Conservation (phyloP, 2,329 filamentous ascomycete genomes). For the Alternaria postmessia region DNA sequence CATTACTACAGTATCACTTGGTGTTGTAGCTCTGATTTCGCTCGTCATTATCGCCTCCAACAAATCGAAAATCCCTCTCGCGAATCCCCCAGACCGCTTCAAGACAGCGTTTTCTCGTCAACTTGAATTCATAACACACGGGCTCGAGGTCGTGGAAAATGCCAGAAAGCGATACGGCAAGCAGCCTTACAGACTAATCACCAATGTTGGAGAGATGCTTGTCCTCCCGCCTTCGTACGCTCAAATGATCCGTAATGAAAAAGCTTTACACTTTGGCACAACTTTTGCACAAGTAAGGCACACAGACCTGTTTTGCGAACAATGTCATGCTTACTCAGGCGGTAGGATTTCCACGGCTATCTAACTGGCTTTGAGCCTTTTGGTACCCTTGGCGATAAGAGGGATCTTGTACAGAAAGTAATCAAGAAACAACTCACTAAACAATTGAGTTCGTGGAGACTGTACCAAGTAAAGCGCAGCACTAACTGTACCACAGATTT, state of each 20-base stretch:
- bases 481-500: not conserved
- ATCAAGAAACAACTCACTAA: constrained; percentile 2
- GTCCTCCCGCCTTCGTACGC: not conserved
- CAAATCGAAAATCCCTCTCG: not conserved
- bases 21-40: too few species aligned
- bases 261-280: not conserved
- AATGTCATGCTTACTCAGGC: not conserved
- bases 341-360: not conserved
- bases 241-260: not conserved
- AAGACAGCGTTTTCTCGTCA: not conserved
- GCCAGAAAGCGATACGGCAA: not conserved
- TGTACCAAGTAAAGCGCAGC: not conserved
- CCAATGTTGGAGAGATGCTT: not conserved
- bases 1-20: too few species aligned
- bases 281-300: not conserved
- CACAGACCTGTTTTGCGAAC: not conserved
- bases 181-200: constrained; percentile 5
- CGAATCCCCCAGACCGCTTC: not conserved
- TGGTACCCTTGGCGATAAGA: not conserved
- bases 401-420: not conserved
- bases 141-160: not conserved
- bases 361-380: constrained; percentile 1
- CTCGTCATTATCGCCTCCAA: too few species aligned
- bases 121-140: not conserved
- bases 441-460: not conserved